Conservation (phyloP, 495 filamentous ascomycete species). For the Niebla homalea region DNA sequence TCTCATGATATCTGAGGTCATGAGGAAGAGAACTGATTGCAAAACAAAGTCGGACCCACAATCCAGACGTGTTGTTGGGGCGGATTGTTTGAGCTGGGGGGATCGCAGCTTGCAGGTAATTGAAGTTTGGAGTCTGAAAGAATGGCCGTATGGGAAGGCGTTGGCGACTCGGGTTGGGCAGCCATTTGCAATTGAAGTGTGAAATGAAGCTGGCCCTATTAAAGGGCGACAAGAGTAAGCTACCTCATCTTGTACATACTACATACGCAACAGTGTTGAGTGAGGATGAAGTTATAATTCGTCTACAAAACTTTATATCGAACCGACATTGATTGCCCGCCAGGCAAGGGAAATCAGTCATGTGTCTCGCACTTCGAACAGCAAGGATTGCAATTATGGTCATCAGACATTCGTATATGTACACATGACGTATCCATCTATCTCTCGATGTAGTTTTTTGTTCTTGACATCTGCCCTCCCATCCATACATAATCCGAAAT, state of each 20-base stretch:
- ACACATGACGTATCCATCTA: constrained; percentile 2
- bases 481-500: constrained; percentile 5
- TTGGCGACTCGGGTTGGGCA: neutral
- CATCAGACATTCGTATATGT: neutral
- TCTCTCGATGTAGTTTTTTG: neutral
- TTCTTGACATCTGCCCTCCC: neutral
- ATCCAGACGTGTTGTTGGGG: constrained; percentile 70
- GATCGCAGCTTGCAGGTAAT: constrained; percentile 68
- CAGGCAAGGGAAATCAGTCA: too few relatives aligned
- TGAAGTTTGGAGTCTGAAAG: constrained; percentile 28
- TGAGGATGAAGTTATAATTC: too few relatives aligned
- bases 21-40: too few relatives aligned
- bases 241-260: neutral
- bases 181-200: neutral
- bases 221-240: neutral
- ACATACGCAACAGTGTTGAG: too few relatives aligned
- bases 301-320: neutral
- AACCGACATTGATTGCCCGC: too few relatives aligned
- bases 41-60: constrained; percentile 34
- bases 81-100: constrained; percentile 58
- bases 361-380: too few relatives aligned
- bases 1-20: neutral
- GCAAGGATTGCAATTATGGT: neutral
- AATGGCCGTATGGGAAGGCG: constrained; percentile 3
- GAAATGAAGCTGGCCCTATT: neutral